Base-by-base conservation (phyloP, 768 basidiomycete genomes). In the Dioszegia aurantiaca region DNA sequence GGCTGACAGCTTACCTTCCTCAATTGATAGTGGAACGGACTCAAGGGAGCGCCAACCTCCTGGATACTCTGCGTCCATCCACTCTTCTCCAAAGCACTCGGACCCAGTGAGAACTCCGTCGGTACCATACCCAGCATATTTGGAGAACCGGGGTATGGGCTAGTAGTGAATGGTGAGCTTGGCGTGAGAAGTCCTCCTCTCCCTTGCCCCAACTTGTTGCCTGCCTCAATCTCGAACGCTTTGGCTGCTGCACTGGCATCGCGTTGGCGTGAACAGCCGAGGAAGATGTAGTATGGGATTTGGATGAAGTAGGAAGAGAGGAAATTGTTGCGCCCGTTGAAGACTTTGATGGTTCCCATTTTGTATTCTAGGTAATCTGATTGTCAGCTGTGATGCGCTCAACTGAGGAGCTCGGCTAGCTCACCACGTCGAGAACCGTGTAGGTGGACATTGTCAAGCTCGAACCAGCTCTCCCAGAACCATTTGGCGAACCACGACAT, bases 401-500 rank as follows among this genome's bases (percentile, higher is more conserved):
- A 11, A 17, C 10, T 3, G 21, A n/a, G 21, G 21, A 27, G 16
- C 52, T 27, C 30, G 6, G n/a, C 10, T 3, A 36, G 31, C 23
- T 19, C 31, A 73, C 75, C 70, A 19, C 86, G 80, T 31, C 86
- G 77, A 26, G 83, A 82, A 14, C 84, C 83, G 23, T 76, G 70
- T 0, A 80, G 68, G 51, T 79, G 72, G 43, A 80, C 78, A 54
- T 79, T 77, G 61, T 80, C 79, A 14, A 79, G 62, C 44, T 75
- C 77, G 65, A 80, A 80, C 79, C 79, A 87, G 41, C 85, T 85
- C 63, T 86, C 84, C 87, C 87, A 88, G 78, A 88, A 88, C 83
- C 85, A 84, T 3, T 86, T 80, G n/a, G 81, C 81, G 46, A 84
- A 77, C 84, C 85, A 88, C 0, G 67, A 82, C 78, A 74, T 84